Evolutionary conservation across 768 basidiomycete species (phyloP).

Genomic region (Tylopilus plumbeoviolaceoides): DNA sequence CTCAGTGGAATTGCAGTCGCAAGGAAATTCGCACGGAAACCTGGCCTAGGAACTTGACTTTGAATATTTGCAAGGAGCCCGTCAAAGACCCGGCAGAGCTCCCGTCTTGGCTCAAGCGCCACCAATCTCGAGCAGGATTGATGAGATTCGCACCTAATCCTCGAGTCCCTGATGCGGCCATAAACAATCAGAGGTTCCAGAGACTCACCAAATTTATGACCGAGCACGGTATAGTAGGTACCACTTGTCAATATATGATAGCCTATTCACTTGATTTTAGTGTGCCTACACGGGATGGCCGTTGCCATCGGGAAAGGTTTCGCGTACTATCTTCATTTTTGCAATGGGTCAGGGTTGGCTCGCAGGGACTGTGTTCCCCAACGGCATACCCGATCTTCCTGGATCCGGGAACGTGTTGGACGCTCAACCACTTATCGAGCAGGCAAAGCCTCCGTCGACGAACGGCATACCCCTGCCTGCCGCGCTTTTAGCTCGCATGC

Average conservation of each 20-base stretch:
- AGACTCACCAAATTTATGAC: conserved; percentile 40
- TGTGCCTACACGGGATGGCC: conserved; percentile 52
- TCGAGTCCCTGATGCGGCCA: conserved; percentile 30
- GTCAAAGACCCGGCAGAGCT: conserved; percentile 39
- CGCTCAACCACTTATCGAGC: conserved; percentile 1
- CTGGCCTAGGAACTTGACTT: conserved; percentile 47
- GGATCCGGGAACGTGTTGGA: conserved; percentile 19
- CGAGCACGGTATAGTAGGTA: conserved; percentile 44
- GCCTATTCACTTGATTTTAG: conserved; percentile 28
- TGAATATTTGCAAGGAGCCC: conserved; percentile 40
- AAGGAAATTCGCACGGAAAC: conserved; percentile 43
- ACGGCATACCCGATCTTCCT: conserved; percentile 45
- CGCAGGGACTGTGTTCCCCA: conserved; percentile 50
- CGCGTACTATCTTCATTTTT: conserved; percentile 48
- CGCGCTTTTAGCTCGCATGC: conserved; percentile 19
- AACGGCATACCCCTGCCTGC: conserved; percentile 1
- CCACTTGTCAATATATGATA: not conserved
- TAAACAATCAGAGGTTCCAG: conserved; percentile 43
- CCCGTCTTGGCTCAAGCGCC: conserved; percentile 44
- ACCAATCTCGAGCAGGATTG: conserved; percentile 32
- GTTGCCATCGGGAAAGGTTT: conserved; percentile 38
- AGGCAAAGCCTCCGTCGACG: conserved; percentile 1
- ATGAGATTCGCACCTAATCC: conserved; percentile 38
- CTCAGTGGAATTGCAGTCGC: conserved; percentile 36
- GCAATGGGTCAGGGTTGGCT: conserved; percentile 30